These are phyloP conservation scores for Pseudogymnoascus sp. DNA, from an alignment of 2,329 filamentous ascomycete species.

Conservation along the genomic window DNA sequence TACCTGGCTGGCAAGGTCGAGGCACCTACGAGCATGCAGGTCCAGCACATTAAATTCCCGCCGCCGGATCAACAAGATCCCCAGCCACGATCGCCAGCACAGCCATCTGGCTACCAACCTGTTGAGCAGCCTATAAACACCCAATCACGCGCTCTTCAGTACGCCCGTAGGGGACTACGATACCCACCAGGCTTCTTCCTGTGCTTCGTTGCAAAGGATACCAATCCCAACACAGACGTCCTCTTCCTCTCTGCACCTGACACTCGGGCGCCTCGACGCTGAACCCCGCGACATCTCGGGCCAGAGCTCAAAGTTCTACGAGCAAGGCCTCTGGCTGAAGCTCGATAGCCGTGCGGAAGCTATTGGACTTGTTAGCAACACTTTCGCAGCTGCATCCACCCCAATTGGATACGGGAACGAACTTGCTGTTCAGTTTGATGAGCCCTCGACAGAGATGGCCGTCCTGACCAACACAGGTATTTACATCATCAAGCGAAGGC, in stretches of 20 bases:
- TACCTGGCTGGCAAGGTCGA: conserved; percentile 48
- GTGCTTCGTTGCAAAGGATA: conserved; percentile 65
- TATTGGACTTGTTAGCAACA: conserved; percentile 67
- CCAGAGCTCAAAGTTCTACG: conserved; percentile 49
- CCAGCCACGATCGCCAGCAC: conserved; percentile 25
- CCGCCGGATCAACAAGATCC: conserved; percentile 44
- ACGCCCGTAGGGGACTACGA: conserved; percentile 47
- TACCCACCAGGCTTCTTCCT: conserved; percentile 90
- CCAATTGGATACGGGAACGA: conserved; percentile 89
- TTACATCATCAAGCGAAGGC: conserved; percentile 73
- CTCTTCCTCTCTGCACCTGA: conserved; percentile 86
- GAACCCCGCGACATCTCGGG: conserved; percentile 34
- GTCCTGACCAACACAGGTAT: conserved; percentile 88
- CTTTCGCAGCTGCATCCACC: conserved; percentile 61
- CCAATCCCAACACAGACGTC: conserved; percentile 52
- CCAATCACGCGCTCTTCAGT: conserved; percentile 42
- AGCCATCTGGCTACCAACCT: conserved; percentile 21
- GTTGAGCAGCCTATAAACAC: conserved; percentile 23
- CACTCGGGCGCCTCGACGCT: conserved; percentile 71
- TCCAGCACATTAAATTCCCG: conserved; percentile 94
- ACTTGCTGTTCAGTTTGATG: conserved; percentile 90
- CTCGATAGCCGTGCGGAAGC: conserved; percentile 70
- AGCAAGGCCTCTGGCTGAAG: conserved; percentile 74
- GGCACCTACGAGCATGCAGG: conserved; percentile 89
- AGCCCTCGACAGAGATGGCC: conserved; percentile 73